These are phyloP conservation scores for Solanum pimpinellifolium DNA, from an alignment of 257 asterid genomes.

Conservation along the genomic window DNA sequence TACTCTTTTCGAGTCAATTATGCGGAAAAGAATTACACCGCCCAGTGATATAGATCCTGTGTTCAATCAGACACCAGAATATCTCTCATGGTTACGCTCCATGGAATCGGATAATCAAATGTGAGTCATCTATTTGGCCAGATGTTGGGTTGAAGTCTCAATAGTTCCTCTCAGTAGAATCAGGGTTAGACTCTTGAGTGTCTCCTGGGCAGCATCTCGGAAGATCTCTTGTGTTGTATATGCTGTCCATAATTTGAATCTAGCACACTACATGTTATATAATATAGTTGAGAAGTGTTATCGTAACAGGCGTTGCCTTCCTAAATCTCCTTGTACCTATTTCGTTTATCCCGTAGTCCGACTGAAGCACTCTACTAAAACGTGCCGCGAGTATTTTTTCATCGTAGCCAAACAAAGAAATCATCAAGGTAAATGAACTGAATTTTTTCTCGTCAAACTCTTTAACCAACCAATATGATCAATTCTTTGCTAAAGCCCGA, in stretches of 20 bases:
- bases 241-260: not conserved
- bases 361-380: not conserved
- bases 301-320: not conserved
- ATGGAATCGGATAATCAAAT: constrained; percentile 16
- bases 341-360: not conserved
- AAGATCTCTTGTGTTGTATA: not conserved
- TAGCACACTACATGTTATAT: not conserved
- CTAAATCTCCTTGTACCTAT: not conserved
- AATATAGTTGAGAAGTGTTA: not conserved
- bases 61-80: constrained; percentile 16
- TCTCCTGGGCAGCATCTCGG: not conserved
- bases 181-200: not conserved
- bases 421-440: not conserved
- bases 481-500: not conserved
- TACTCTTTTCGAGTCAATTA: constrained; percentile 45
- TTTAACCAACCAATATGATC: not conserved
- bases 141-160: not conserved
- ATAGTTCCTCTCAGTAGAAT: not conserved
- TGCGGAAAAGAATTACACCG: constrained; percentile 61
- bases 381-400: not conserved
- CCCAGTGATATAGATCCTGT: constrained; percentile 35
- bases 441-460: not conserved
- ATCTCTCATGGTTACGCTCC: constrained; percentile 17
- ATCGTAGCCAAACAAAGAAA: not conserved
- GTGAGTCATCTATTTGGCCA: not conserved